Conservation (phyloP, 2,329 filamentous ascomycete species). For the Fusarium pseudograminearum region DNA sequence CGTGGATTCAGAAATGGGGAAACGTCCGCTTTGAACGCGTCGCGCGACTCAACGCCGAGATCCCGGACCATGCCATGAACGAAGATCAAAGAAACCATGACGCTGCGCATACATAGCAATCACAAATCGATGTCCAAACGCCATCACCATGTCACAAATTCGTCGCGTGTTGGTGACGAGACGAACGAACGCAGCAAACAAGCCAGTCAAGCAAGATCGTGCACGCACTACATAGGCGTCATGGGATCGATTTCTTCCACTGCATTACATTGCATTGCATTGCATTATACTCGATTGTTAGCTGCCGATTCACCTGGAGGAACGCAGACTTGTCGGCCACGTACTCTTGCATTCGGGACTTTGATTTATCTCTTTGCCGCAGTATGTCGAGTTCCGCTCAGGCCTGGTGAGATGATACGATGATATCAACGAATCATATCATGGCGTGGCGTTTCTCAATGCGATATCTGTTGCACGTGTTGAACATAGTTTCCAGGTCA, state of each 20-base stretch:
- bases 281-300: not conserved
- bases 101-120: conserved; percentile 8
- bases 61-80: conserved; percentile 31
- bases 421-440: conserved; percentile 1
- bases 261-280: conserved; percentile 1
- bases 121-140: conserved; percentile 5
- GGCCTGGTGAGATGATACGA: conserved; percentile 15
- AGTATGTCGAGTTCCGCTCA: conserved; percentile 22
- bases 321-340: not conserved
- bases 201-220: conserved; percentile 12
- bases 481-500: conserved; percentile 38
- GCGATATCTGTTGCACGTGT: conserved; percentile 20
- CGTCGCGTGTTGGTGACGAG: conserved; percentile 25
- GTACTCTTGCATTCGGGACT: not conserved
- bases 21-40: conserved; percentile 29
- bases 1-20: conserved; percentile 25
- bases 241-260: conserved; percentile 1
- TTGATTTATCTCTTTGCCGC: not conserved
- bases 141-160: conserved; percentile 3
- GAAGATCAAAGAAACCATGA: conserved; percentile 6
- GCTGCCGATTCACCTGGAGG: conserved; percentile 3
- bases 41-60: conserved; percentile 30
- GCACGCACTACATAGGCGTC: conserved; percentile 2
- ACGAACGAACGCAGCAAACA: conserved; percentile 15
- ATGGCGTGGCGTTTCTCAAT: conserved; percentile 16